These are phyloP conservation scores for Thymus mandschuricus DNA, from an alignment of 257 asterid species.

Conservation along the genomic window DNA sequence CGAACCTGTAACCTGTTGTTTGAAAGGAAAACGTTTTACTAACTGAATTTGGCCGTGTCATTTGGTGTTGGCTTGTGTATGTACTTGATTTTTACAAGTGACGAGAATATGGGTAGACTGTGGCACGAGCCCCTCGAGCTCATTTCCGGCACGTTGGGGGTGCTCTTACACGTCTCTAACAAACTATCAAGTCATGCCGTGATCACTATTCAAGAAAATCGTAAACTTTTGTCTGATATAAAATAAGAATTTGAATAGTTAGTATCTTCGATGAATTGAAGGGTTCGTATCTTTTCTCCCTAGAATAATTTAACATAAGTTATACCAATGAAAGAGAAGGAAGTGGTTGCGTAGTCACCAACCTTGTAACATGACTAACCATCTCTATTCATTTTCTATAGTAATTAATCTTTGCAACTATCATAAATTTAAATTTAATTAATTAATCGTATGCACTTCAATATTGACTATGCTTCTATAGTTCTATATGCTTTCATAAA, in stretches of 20 bases:
- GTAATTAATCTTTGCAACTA: slow-evolving; percentile 26
- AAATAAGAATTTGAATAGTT: neutral
- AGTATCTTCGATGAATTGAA: neutral
- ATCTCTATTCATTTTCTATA: slow-evolving; percentile 26
- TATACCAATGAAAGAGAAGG: slow-evolving; percentile 30
- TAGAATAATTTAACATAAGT: slow-evolving; percentile 10
- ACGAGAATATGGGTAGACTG: too few relatives aligned
- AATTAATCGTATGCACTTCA: slow-evolving; percentile 15
- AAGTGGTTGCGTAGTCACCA: slow-evolving; percentile 44
- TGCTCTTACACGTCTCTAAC: neutral
- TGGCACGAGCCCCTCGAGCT: too few relatives aligned
- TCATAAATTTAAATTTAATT: slow-evolving; percentile 10
- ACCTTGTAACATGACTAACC: slow-evolving; percentile 37
- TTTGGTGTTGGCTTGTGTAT: too few relatives aligned
- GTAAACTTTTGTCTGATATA: neutral
- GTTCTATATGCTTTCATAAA: too few relatives aligned
- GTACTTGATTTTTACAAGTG: too few relatives aligned
- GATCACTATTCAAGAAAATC: neutral
- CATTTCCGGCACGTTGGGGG: neutral
- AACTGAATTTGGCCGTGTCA: too few relatives aligned
- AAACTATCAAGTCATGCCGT: neutral
- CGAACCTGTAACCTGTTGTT: too few relatives aligned
- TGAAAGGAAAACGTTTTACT: too few relatives aligned
- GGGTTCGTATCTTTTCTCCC: neutral
- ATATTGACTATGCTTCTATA: slow-evolving; percentile 24